Conservation (phyloP, 2,329 filamentous ascomycete species). For the Aspergillus udagawae region DNA sequence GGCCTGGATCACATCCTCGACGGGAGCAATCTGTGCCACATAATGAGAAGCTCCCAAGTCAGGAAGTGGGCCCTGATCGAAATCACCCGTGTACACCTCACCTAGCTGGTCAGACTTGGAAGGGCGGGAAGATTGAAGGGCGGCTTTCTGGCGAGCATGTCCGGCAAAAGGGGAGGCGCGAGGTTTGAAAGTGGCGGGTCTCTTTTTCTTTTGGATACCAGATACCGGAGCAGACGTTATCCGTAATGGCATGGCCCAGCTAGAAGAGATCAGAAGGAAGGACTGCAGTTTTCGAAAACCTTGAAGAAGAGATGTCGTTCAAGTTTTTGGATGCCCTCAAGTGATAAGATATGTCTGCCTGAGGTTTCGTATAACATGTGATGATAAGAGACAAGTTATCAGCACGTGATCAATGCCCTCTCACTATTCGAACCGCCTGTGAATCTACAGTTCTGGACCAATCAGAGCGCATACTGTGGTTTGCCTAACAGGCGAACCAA, state of each 20-base stretch:
- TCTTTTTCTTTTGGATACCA: slow-evolving; percentile 40
- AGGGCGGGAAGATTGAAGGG: slow-evolving; percentile 19
- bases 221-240: slow-evolving; percentile 46
- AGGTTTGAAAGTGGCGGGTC: slow-evolving; percentile 22
- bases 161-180: slow-evolving; percentile 40
- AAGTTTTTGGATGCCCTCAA: background rate
- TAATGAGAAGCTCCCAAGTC: slow-evolving; percentile 50
- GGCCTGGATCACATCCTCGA: slow-evolving; percentile 50
- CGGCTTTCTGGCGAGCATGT: slow-evolving; percentile 40
- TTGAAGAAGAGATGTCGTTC: background rate
- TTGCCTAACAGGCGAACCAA: background rate
- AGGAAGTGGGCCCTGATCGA: slow-evolving; percentile 42
- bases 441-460: background rate
- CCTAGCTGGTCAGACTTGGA: slow-evolving; percentile 20
- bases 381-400: background rate
- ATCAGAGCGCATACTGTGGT: background rate
- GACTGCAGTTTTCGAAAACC: background rate
- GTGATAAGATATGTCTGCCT: background rate
- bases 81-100: slow-evolving; percentile 18
- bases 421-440: background rate
- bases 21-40: slow-evolving; percentile 44
- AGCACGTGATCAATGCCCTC: background rate
- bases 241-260: slow-evolving; percentile 42
- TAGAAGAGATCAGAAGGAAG: background rate
- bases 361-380: background rate